Evolutionary conservation across 768 basidiomycete species (phyloP).

Genomic region (Xerocomus potaroensis): DNA sequence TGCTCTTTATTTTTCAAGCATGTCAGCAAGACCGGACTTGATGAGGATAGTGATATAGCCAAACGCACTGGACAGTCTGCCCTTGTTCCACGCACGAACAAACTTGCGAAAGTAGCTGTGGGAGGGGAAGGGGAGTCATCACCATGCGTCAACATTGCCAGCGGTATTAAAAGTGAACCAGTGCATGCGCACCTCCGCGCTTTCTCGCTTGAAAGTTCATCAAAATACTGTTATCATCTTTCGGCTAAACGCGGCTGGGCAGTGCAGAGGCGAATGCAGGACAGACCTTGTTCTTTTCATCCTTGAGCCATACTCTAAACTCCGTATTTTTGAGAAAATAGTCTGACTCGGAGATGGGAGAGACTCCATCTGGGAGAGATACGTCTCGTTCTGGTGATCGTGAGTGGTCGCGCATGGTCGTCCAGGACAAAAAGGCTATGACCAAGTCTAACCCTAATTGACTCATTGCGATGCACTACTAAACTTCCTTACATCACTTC

Average conservation of each 20-base stretch:
- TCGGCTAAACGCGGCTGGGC: constrained; percentile 9
- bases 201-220: constrained; percentile 77
- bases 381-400: constrained; percentile 41
- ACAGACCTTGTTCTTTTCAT: constrained; percentile 56
- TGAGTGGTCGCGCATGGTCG: constrained; percentile 28
- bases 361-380: constrained; percentile 50
- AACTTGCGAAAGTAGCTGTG: constrained; percentile 89
- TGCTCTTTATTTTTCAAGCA: constrained; percentile 31
- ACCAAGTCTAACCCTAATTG: too few species aligned
- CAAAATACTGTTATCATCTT: constrained; percentile 66
- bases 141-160: constrained; percentile 16
- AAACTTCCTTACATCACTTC: too few species aligned
- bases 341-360: constrained; percentile 74
- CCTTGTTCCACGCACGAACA: constrained; percentile 85
- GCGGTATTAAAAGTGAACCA: constrained; percentile 24
- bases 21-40: neutral
- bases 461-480: too few species aligned
- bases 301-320: constrained; percentile 83
- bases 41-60: too few species aligned
- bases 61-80: constrained; percentile 57
- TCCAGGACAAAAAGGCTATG: neutral
- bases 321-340: constrained; percentile 89
- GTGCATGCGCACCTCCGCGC: constrained; percentile 58
- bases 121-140: constrained; percentile 7
- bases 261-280: neutral